Conservation (phyloP, 805 yeast genomes). For the Spencermartinsiella europaea region DNA sequence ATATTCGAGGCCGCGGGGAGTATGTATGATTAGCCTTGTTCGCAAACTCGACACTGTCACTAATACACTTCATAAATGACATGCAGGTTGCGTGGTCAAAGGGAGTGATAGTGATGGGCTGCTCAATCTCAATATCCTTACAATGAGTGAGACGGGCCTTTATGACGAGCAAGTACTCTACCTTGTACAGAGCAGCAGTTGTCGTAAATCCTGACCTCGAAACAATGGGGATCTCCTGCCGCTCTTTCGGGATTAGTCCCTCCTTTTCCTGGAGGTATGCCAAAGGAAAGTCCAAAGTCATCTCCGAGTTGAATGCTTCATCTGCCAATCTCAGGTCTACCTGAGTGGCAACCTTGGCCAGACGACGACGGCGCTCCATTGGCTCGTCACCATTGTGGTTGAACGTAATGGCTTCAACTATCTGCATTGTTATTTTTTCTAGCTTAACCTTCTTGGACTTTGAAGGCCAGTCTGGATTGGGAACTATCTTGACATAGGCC, state of each 20-base stretch:
- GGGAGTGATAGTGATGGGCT: slow-evolving; percentile 32
- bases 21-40: slow-evolving; percentile 7
- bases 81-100: slow-evolving; percentile 34
- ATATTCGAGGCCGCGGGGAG: slow-evolving; percentile 16
- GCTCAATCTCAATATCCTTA: slow-evolving; percentile 34
- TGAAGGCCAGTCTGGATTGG: slow-evolving; percentile 34
- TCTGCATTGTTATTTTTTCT: slow-evolving; percentile 31
- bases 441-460: slow-evolving; percentile 34
- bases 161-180: slow-evolving; percentile 30
- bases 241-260: slow-evolving; percentile 28
- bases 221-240: slow-evolving; percentile 33
- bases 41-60: slow-evolving; percentile 31
- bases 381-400: slow-evolving; percentile 30
- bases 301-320: slow-evolving; percentile 21
- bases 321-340: slow-evolving; percentile 26
- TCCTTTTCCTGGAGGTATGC: slow-evolving; percentile 21
- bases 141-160: slow-evolving; percentile 35
- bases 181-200: slow-evolving; percentile 30
- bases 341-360: slow-evolving; percentile 27
- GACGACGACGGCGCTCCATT: slow-evolving; percentile 26
- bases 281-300: slow-evolving; percentile 29
- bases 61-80: slow-evolving; percentile 30
- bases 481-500: slow-evolving; percentile 28
- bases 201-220: slow-evolving; percentile 34
- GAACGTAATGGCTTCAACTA: slow-evolving; percentile 34